These are phyloP conservation scores for Tetrastigma voinierianum DNA, from an alignment of 164 flowering plant genomes.

Conservation along the genomic window DNA sequence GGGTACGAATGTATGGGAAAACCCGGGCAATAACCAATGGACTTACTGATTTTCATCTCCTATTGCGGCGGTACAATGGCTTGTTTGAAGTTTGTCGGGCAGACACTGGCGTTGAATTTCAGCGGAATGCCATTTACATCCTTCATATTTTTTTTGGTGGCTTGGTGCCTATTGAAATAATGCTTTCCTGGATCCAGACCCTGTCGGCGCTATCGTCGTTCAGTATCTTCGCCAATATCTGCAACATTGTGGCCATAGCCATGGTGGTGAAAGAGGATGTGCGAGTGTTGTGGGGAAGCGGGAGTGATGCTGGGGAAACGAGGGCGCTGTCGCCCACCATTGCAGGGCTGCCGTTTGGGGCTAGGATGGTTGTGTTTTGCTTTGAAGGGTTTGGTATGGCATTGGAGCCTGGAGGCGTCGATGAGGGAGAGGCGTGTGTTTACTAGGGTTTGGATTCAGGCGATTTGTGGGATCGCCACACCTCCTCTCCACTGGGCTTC, in stretches of 20 bases:
- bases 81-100: constrained; percentile 33
- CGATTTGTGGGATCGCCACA: constrained; percentile 22
- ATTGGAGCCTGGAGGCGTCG: constrained; percentile 27
- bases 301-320: constrained; percentile 19
- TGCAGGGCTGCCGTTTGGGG: constrained; percentile 35
- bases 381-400: constrained; percentile 43
- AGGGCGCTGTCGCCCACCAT: constrained; percentile 21
- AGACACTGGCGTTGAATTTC: constrained; percentile 30
- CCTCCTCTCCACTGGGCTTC: too few species aligned
- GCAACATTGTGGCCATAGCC: constrained; percentile 29
- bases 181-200: constrained; percentile 25
- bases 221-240: constrained; percentile 31
- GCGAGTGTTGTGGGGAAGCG: constrained; percentile 10
- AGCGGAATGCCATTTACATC: constrained; percentile 5
- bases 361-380: constrained; percentile 37
- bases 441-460: constrained; percentile 18
- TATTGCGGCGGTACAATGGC: constrained; percentile 36
- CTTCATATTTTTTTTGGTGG: constrained; percentile 21
- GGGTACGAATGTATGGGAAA: constrained; percentile 21
- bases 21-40: constrained; percentile 23
- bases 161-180: constrained; percentile 28
- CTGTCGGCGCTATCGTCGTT: constrained; percentile 31
- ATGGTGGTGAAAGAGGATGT: constrained; percentile 33
- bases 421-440: constrained; percentile 29
- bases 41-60: constrained; percentile 23